Percentiles rank a stretch among this genome's conserved stretches.
These are phyloP conservation scores for Vitis hybrid DNA, from an alignment of 177 flowering plant species.

Conservation along the genomic window DNA sequence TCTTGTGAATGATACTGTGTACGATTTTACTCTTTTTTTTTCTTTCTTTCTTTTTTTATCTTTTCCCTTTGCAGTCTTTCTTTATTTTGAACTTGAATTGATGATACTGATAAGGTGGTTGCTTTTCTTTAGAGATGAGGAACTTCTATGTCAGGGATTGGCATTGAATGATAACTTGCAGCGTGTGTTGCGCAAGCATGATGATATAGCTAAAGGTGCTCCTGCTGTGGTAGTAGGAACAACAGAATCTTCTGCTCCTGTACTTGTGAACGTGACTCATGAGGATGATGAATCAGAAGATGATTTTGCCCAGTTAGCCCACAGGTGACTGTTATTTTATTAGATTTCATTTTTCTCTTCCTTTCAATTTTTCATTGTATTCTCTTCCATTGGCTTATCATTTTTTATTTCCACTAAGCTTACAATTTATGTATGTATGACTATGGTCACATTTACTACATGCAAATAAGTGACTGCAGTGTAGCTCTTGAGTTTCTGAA, in stretches of 20 bases:
- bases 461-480: no score
- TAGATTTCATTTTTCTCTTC: background rate
- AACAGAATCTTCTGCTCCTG: slow-evolving; percentile 42
- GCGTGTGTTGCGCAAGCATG: slow-evolving; percentile 78
- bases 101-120: slow-evolving; percentile 15
- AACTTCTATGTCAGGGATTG: slow-evolving; percentile 81
- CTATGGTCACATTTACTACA: no score
- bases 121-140: slow-evolving; percentile 67
- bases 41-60: background rate
- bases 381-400: no score
- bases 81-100: background rate
- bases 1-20: slow-evolving; percentile 79
- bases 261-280: slow-evolving; percentile 68
- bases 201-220: slow-evolving; percentile 66
- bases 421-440: no score
- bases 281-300: slow-evolving; percentile 95
- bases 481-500: no score
- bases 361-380: background rate
- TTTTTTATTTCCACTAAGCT: no score
- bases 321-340: slow-evolving; percentile 48
- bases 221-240: slow-evolving; percentile 18
- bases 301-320: slow-evolving; percentile 80
- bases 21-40: slow-evolving; percentile 21
- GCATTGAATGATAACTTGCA: slow-evolving; percentile 84
- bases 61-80: background rate